Evolutionary conservation across 139 green algal genomes (phyloP).

Genomic region (Chlamydomonas sp.): DNA sequence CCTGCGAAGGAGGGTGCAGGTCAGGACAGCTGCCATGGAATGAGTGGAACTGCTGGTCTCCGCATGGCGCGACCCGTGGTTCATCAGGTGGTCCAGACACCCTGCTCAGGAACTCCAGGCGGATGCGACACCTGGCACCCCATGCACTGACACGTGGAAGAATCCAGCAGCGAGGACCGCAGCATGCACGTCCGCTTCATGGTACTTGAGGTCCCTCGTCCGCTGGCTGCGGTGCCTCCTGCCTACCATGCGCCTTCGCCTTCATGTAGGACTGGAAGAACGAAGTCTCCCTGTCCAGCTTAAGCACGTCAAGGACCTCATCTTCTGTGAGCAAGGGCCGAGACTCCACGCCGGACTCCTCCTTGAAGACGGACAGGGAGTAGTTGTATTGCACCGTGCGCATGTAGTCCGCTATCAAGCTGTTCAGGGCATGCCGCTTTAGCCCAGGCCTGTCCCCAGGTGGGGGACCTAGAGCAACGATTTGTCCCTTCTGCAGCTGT

Average conservation of each 20-base stretch:
- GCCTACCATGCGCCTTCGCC: constrained; percentile 32
- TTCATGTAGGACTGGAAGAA: constrained; percentile 42
- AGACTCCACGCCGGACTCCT: constrained; percentile 47
- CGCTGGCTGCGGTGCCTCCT: background rate
- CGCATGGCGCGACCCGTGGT: too few species aligned
- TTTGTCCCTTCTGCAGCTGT: constrained; percentile 49
- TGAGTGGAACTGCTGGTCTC: too few species aligned
- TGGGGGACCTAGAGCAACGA: constrained; percentile 32
- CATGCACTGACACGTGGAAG: too few species aligned
- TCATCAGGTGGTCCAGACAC: too few species aligned
- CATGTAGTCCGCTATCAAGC: constrained; percentile 68
- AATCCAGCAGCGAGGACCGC: too few species aligned
- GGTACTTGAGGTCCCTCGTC: too few species aligned
- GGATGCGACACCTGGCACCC: too few species aligned
- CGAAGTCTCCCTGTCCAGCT: constrained; percentile 22
- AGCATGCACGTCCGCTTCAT: too few species aligned
- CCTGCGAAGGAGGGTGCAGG: background rate
- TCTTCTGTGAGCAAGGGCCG: constrained; percentile 37
- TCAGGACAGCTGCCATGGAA: background rate
- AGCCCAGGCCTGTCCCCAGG: constrained; percentile 40
- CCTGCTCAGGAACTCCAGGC: too few species aligned
- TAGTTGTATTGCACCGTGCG: constrained; percentile 46
- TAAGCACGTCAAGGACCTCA: constrained; percentile 46
- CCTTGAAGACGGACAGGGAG: constrained; percentile 65
- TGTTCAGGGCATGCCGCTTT: constrained; percentile 49